Base-by-base conservation (phyloP, 345 rosid species). In the Populus pruinosa region DNA sequence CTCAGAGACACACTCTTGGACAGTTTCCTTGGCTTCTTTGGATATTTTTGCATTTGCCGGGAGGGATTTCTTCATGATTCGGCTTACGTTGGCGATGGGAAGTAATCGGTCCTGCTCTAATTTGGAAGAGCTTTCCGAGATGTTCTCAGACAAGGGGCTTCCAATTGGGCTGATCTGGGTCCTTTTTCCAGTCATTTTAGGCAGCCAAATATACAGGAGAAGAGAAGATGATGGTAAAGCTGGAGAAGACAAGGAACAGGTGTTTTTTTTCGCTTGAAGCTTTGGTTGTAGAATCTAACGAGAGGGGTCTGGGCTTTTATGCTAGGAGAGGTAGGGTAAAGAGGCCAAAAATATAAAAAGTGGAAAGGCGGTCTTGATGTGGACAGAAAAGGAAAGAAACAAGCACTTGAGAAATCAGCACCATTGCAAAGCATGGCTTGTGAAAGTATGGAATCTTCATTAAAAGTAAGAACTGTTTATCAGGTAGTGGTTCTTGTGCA, bases 121-220 rank as follows among this genome's bases (percentile, higher is more conserved):
- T 9, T 76, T 80, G 8, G 79, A 80, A 27, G 71, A 82, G 75
- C 73, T 62, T 13, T 87, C 90, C 20, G 87, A 85, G 49, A 85
- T 65, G 84, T 78, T 83, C 3, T 78, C 90, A 23, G 86, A 85
- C 1, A 80, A 35, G 0, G 87, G 90, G 74, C 90, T 87, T 44
- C 88, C 86, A 0, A 79, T 23, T 8, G 87, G 86, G 80, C 88
- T 84, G 61, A 36, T 72, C 44, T 78, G 88, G 49, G 67, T 78
- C 63, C 82, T 72, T 79, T 81, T 88, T 7, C 88, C 84, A 0
- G 86, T 77, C 90, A 88, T 87, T 38, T 27, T 74, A n/a, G 63
- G 16, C 35, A 21, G 5, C 56, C 73, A 23, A 70, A 70, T 59
- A 10, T 3, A 27, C 64, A 59, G 29, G 29, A n/a, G 64, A 59